A percentile compares a stretch with the other conserved stretches of the same genome.
Conservation (phyloP, 2,329 filamentous ascomycete genomes). For the Ophiostoma montium region DNA sequence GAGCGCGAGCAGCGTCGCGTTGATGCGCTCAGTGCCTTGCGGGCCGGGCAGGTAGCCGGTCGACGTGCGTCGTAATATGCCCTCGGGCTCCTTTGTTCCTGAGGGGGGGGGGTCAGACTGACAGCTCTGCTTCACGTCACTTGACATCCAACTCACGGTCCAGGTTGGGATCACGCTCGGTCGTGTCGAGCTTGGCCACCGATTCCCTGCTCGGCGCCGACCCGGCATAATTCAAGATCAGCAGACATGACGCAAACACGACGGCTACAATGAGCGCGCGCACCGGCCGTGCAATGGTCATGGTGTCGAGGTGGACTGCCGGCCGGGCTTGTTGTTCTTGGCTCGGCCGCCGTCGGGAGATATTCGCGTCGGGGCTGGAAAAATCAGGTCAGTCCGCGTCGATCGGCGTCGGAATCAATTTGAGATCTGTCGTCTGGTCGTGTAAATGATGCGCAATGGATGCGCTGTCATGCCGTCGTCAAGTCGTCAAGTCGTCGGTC, state of each 20-base stretch:
- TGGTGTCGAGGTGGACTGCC: slow-evolving; percentile 22
- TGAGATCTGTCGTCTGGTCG: too few relatives aligned
- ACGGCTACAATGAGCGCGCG: slow-evolving; percentile 62
- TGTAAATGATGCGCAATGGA: too few relatives aligned
- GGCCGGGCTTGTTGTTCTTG: neutral
- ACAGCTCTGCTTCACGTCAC: neutral
- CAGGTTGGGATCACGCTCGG: slow-evolving; percentile 66
- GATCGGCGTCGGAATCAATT: too few relatives aligned
- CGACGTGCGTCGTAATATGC: slow-evolving; percentile 56
- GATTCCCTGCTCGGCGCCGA: slow-evolving; percentile 30
- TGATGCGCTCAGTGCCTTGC: slow-evolving; percentile 67
- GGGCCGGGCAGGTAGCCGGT: slow-evolving; percentile 67
- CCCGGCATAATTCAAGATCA: slow-evolving; percentile 61
- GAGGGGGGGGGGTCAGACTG: slow-evolving; percentile 1
- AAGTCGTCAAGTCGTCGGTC: too few relatives aligned
- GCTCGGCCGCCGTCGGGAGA: too few relatives aligned
- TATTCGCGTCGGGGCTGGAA: too few relatives aligned
- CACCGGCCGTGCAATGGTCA: slow-evolving; percentile 78
- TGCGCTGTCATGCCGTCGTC: too few relatives aligned
- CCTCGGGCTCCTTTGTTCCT: slow-evolving; percentile 77
- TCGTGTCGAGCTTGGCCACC: slow-evolving; percentile 26
- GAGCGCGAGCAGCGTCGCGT: slow-evolving; percentile 80
- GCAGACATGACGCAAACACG: slow-evolving; percentile 56
- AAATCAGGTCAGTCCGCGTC: too few relatives aligned
- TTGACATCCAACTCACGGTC: slow-evolving; percentile 51